phyloP scores from a whole-genome alignment of 306 rosid species.

The Macrotyloma uniflorum region DNA sequence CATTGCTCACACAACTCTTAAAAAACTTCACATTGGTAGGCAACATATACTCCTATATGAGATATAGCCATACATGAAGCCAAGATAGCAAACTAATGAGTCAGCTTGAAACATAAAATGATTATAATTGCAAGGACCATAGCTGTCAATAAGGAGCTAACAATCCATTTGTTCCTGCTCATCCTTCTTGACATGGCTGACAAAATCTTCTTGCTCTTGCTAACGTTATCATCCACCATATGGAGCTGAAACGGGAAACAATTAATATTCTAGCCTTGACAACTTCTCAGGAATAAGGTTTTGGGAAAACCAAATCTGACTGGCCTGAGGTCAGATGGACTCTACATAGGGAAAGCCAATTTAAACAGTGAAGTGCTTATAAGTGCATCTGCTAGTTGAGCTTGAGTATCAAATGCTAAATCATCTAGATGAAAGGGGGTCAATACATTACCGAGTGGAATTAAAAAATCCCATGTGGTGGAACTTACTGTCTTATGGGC shows the following conservation, averaged over 20 bases:
- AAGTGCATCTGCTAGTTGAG: slow-evolving; percentile 5
- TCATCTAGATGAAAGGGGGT: background rate
- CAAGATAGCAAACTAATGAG: slow-evolving; percentile 38
- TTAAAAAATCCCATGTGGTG: background rate
- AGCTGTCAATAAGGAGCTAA: slow-evolving; percentile 50
- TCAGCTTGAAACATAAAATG: slow-evolving; percentile 55
- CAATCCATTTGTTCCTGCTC: slow-evolving; percentile 65
- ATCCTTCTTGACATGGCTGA: slow-evolving; percentile 64
- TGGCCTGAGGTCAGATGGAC: slow-evolving; percentile 15
- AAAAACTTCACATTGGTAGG: slow-evolving; percentile 21
- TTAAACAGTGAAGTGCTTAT: background rate
- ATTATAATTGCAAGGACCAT: slow-evolving; percentile 52
- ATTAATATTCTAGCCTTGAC: background rate
- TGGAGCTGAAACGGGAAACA: slow-evolving; percentile 46
- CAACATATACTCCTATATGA: background rate
- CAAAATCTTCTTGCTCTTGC: slow-evolving; percentile 63
- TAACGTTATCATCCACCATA: slow-evolving; percentile 59
- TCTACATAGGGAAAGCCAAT: background rate
- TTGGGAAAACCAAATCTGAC: slow-evolving; percentile 17
- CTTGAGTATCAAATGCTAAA: slow-evolving; percentile 21
- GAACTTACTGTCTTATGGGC: slow-evolving; percentile 49
- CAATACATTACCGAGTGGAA: background rate
- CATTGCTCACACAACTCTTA: background rate
- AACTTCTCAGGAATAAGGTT: background rate
- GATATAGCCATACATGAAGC: slow-evolving; percentile 29